Percentiles rank a stretch among this genome's conserved stretches.
These are phyloP conservation scores for Galerina sulciceps DNA, from an alignment of 768 basidiomycete species.

Conservation along the genomic window DNA sequence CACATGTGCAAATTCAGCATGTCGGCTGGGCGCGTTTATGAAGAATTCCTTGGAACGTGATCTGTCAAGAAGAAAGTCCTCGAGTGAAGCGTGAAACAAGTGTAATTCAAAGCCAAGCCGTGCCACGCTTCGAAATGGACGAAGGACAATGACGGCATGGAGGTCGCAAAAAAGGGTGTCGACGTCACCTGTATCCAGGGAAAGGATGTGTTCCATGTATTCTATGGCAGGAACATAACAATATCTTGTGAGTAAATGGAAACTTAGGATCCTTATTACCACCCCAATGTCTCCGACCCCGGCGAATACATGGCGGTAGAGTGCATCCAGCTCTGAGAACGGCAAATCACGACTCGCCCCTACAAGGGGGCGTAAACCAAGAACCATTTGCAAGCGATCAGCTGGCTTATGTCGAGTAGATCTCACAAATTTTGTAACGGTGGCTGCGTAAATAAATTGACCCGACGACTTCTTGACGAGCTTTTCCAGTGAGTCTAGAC, in stretches of 20 bases:
- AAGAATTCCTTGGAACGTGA: constrained; percentile 4
- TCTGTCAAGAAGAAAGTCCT: constrained; percentile 10
- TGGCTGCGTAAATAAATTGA: constrained; percentile 20
- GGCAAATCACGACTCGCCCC: not conserved
- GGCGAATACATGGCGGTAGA: constrained; percentile 9
- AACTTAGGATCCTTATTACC: not conserved
- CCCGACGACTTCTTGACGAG: constrained; percentile 1
- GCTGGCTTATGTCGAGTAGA: constrained; percentile 6
- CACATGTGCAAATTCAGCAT: too few relatives aligned
- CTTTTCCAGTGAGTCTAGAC: not conserved
- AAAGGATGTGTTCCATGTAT: not conserved
- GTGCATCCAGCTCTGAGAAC: constrained; percentile 11
- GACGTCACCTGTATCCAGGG: not conserved
- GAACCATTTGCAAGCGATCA: constrained; percentile 7
- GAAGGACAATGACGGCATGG: constrained; percentile 1
- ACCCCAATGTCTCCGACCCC: not conserved
- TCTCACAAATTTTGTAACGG: constrained; percentile 12
- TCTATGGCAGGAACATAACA: not conserved
- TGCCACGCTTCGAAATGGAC: too few relatives aligned
- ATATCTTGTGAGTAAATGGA: not conserved
- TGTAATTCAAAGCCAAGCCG: not conserved
- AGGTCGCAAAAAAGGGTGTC: constrained; percentile 1
- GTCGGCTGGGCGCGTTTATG: not conserved
- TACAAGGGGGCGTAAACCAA: not conserved
- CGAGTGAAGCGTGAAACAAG: constrained; percentile 8